Base-by-base conservation (phyloP, 1,284 basidiomycete species). In the Leccinum subspadiceum region DNA sequence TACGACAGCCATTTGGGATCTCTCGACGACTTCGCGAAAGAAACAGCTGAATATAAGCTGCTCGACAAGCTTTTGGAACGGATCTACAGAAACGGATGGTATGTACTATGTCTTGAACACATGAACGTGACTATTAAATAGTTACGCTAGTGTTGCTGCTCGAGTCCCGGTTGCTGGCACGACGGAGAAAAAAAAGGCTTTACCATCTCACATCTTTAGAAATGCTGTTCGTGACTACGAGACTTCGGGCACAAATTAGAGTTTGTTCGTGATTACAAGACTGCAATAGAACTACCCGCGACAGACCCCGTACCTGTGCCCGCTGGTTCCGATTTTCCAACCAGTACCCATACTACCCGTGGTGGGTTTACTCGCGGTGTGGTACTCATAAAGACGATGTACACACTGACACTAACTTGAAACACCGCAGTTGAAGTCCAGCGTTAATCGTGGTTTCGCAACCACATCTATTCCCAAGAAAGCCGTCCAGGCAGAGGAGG, bases 381-480 rank as follows among this genome's bases (percentile, higher is more conserved):
- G 35, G 35, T 13, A 37, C 35, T 37, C 12, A 37, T 37, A 37
- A 37, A 13, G 35, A 37, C 35, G 35, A 37, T 37, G 33, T 5
- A 33, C 33, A 33, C 33, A 33, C 33, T 33, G 10, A 33, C 31
- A 33, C 31, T 33, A 33, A 33, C 33, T 33, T 33, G 33, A 33
- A 33, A 33, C 31, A 33, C 31, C 31, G 1, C 29, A 92, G 66
- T 72, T 92, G 68, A 94, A 93, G 75, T 87, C 90, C 60, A 35
- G 3, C 33, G 78, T 89, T 61, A 82, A 72, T 44, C 81, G 87
- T 59, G 92, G 91, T 13, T 94, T 96, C 69, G 90, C 93, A 44
- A 95, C 94, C 1, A 93, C 90, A 7, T 98, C 95, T 26, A 84
- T 89, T 53, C 93, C 89, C 58, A 96, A 92, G 82, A 96, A 93